Conservation (phyloP, 345 rosid species). For the Brassica nigra region DNA sequence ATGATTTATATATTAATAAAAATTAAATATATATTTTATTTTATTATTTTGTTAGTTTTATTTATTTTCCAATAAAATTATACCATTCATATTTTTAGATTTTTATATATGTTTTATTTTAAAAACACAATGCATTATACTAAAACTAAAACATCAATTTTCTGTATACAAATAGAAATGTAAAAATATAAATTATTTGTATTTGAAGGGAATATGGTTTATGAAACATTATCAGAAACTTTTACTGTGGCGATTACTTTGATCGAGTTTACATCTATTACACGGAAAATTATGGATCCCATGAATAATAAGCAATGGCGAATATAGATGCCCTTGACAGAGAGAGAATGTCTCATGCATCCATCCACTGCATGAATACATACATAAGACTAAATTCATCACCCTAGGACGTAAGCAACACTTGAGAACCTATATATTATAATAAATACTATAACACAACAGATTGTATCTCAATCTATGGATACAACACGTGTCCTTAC, state of each 20-base stretch:
- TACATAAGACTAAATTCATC: constrained; percentile 29
- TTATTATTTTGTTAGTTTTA: too few species aligned
- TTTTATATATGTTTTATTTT: too few species aligned
- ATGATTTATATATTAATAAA: too few species aligned
- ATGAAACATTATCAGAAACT: not conserved
- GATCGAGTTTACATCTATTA: not conserved
- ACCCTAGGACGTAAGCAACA: constrained; percentile 9
- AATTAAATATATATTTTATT: too few species aligned
- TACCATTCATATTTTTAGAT: too few species aligned
- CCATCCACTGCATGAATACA: constrained; percentile 20
- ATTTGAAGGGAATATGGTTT: too few species aligned
- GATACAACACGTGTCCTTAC: constrained; percentile 12
- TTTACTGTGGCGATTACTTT: not conserved
- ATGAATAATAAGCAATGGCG: not conserved
- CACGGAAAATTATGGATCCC: constrained; percentile 5
- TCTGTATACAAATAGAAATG: too few species aligned
- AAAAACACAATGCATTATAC: too few species aligned
- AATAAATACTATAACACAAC: not conserved
- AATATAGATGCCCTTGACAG: not conserved
- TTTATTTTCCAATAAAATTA: too few species aligned
- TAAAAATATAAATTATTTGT: too few species aligned
- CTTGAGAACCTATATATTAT: not conserved
- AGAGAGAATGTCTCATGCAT: constrained; percentile 19
- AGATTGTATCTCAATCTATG: not conserved
- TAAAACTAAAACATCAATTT: too few species aligned